A percentile compares a stretch with the other conserved stretches of the same genome.
Conservation (phyloP, 1,284 basidiomycete species). For the Gomphus sp. region DNA sequence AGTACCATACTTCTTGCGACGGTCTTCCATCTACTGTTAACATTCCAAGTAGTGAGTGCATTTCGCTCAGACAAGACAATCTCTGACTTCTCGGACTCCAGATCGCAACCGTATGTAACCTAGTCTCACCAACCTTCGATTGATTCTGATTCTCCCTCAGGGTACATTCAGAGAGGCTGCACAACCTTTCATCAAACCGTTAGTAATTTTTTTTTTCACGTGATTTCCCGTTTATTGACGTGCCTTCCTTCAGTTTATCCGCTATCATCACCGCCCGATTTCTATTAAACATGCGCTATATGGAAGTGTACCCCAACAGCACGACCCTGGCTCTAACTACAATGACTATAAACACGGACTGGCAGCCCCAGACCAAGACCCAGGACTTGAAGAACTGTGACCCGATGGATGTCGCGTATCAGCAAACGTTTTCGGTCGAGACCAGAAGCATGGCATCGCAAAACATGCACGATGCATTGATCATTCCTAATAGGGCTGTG, state of each 20-base stretch:
- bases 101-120: neutral
- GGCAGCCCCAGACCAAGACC: neutral
- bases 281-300: constrained; percentile 7
- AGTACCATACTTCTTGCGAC: constrained; percentile 1
- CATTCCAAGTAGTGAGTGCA: constrained; percentile 7
- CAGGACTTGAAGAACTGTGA: neutral
- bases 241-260: neutral
- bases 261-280: constrained; percentile 8
- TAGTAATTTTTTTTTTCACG: neutral
- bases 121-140: neutral
- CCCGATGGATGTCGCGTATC: neutral
- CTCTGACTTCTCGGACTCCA: neutral
- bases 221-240: neutral
- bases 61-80: neutral
- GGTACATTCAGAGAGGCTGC: neutral
- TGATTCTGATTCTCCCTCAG: neutral
- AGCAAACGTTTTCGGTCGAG: neutral
- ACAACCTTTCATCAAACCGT: constrained; percentile 8
- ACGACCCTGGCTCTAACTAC: constrained; percentile 7
- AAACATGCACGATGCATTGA: neutral
- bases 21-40: constrained; percentile 2
- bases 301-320: constrained; percentile 9
- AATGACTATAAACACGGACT: neutral
- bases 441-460: neutral
- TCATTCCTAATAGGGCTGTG: neutral